Evolutionary conservation across 495 filamentous ascomycete species (phyloP).

Genomic region (Podospora comata): DNA sequence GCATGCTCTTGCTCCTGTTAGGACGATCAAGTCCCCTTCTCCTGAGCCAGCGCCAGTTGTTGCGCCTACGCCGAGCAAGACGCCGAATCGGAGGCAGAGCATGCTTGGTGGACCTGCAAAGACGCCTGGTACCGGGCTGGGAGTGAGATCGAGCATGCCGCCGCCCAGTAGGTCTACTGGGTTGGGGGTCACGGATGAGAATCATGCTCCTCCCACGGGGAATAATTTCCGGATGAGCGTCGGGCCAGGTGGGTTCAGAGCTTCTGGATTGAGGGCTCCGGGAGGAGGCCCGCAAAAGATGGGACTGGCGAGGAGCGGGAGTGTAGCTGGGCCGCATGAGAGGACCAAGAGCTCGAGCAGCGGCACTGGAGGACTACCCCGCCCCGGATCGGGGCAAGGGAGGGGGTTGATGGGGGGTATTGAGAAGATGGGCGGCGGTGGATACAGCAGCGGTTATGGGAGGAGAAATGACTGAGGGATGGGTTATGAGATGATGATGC

Average conservation of each 20-base stretch:
- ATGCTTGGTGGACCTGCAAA: not conserved
- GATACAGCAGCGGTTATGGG: constrained; percentile 17
- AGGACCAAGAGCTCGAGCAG: constrained; percentile 38
- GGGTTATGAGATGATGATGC: not conserved
- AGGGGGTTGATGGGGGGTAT: constrained; percentile 68
- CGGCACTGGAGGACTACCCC: constrained; percentile 39
- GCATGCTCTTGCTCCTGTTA: not conserved
- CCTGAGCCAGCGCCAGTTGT: not conserved
- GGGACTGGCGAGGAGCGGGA: constrained; percentile 36
- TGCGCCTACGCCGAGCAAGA: constrained; percentile 5
- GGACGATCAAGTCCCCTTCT: not conserved
- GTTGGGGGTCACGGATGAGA: not conserved
- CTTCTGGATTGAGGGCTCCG: constrained; percentile 46
- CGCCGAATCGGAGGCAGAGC: constrained; percentile 15
- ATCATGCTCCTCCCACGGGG: constrained; percentile 6
- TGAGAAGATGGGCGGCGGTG: constrained; percentile 60
- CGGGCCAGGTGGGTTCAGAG: constrained; percentile 24
- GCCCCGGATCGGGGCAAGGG: constrained; percentile 41
- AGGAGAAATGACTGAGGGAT: constrained; percentile 1
- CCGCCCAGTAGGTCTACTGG: not conserved
- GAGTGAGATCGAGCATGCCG: constrained; percentile 7
- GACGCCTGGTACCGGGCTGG: not conserved
- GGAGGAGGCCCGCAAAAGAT: constrained; percentile 19
- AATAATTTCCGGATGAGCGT: constrained; percentile 18
- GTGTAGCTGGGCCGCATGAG: constrained; percentile 31